Evolutionary conservation across 164 flowering plant species (phyloP).

Genomic region (Litsea cubeba): DNA sequence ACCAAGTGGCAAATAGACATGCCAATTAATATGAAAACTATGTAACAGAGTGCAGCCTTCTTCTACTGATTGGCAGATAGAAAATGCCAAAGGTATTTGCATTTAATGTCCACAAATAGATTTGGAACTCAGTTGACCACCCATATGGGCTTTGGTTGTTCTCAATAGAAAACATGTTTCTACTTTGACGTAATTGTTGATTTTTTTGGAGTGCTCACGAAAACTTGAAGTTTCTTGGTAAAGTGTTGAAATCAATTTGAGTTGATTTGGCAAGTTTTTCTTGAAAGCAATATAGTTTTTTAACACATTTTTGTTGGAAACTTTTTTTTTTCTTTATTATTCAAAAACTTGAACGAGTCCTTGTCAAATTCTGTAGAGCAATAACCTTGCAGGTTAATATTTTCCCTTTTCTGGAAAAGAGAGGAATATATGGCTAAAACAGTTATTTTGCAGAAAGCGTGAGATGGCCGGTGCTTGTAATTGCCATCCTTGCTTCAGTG

Average conservation of each 20-base stretch:
- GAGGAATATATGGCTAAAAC: background rate
- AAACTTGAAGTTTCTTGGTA: no score
- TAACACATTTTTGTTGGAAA: background rate
- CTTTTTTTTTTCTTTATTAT: no score
- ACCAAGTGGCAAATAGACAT: no score
- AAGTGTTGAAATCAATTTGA: background rate
- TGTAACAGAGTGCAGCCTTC: no score
- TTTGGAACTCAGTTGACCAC: no score
- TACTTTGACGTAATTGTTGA: background rate
- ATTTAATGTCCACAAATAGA: no score
- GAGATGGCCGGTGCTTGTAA: constrained; percentile 73
- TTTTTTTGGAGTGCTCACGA: background rate
- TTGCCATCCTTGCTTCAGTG: constrained; percentile 93
- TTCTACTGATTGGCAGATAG: no score
- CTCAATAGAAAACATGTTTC: no score
- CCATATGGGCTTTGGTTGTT: no score
- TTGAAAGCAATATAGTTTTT: background rate
- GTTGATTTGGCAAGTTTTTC: background rate
- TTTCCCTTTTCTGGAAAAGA: background rate
- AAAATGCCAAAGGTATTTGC: no score
- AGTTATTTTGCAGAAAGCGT: constrained; percentile 46
- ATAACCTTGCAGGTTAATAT: no score
- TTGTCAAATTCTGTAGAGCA: background rate
- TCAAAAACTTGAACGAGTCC: background rate
- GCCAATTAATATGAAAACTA: no score